Evolutionary conservation across 176 grass and related monocot species (phyloP).

Genomic region (Microstegium vimineum): DNA sequence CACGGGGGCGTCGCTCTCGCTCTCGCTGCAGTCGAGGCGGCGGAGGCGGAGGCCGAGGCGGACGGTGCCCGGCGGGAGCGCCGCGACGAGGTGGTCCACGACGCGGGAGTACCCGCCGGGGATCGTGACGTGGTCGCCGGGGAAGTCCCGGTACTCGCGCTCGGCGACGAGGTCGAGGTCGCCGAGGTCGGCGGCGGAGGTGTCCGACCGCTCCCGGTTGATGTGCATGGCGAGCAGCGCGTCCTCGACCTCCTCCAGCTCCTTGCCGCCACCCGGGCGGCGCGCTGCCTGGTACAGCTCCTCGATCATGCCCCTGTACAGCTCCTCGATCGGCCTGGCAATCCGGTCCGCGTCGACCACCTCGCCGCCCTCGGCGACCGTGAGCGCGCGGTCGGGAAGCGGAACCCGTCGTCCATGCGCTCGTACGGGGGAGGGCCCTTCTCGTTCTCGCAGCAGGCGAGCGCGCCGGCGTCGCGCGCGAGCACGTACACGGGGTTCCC

Average conservation of each 20-base stretch:
- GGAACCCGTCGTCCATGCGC: slow-evolving; percentile 85
- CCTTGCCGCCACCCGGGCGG: neutral
- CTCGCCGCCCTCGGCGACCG: slow-evolving; percentile 62
- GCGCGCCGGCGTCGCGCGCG: slow-evolving; percentile 45
- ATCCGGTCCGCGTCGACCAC: slow-evolving; percentile 44
- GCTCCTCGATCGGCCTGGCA: slow-evolving; percentile 41
- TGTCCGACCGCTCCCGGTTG: slow-evolving; percentile 52
- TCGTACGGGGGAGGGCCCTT: slow-evolving; percentile 42
- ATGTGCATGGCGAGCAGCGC: slow-evolving; percentile 67
- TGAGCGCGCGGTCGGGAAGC: slow-evolving; percentile 52
- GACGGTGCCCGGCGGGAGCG: slow-evolving; percentile 49
- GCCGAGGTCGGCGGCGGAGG: slow-evolving; percentile 61
- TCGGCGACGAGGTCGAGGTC: slow-evolving; percentile 72
- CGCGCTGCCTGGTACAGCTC: slow-evolving; percentile 45
- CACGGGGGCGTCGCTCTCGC: slow-evolving; percentile 33
- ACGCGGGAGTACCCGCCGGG: slow-evolving; percentile 66
- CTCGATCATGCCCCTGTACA: slow-evolving; percentile 68
- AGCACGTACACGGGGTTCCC: slow-evolving; percentile 70
- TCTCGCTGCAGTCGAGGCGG: slow-evolving; percentile 71
- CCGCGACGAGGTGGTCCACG: slow-evolving; percentile 44
- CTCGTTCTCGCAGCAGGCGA: neutral
- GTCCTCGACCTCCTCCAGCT: slow-evolving; percentile 54
- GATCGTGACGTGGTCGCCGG: slow-evolving; percentile 81
- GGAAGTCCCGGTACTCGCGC: slow-evolving; percentile 84
- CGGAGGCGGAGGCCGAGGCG: slow-evolving; percentile 40